Evolutionary conservation across 2,329 filamentous ascomycete genomes (phyloP).

Genomic region (Plectosphaerella plurivora): DNA sequence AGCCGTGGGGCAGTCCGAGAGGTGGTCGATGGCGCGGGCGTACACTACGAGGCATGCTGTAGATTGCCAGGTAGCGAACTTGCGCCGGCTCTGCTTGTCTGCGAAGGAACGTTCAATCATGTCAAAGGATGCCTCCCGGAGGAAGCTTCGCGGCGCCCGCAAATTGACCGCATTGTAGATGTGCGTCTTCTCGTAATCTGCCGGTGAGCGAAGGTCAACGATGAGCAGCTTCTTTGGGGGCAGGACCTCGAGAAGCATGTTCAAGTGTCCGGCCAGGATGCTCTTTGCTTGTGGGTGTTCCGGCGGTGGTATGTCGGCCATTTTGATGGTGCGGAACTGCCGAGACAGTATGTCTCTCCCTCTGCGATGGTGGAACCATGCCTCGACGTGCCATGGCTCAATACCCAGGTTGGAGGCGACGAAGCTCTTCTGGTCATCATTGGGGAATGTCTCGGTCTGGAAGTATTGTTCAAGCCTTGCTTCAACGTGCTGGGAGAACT

Average conservation of each 20-base stretch:
- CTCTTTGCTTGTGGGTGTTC: slow-evolving; percentile 31
- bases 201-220: slow-evolving; percentile 43
- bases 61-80: slow-evolving; percentile 41
- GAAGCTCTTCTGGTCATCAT: slow-evolving; percentile 45
- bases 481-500: slow-evolving; percentile 44
- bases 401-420: slow-evolving; percentile 50
- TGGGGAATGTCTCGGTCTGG: slow-evolving; percentile 40
- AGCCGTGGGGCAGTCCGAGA: slow-evolving; percentile 47
- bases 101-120: slow-evolving; percentile 45
- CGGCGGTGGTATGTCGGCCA: slow-evolving; percentile 26
- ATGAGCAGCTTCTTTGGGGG: slow-evolving; percentile 39
- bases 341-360: slow-evolving; percentile 41
- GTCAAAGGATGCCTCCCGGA: slow-evolving; percentile 42
- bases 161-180: slow-evolving; percentile 49
- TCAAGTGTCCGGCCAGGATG: slow-evolving; percentile 48
- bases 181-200: slow-evolving; percentile 45
- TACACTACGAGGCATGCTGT: slow-evolving; percentile 49
- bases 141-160: slow-evolving; percentile 43
- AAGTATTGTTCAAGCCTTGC: slow-evolving; percentile 50
- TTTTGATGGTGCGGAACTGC: slow-evolving; percentile 38
- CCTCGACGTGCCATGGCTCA: slow-evolving; percentile 43
- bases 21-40: slow-evolving; percentile 42
- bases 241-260: slow-evolving; percentile 45
- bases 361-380: slow-evolving; percentile 51
- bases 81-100: slow-evolving; percentile 41